phyloP scores from a whole-genome alignment of 2,329 filamentous ascomycete species.

The Scortechinia acanthostroma region DNA sequence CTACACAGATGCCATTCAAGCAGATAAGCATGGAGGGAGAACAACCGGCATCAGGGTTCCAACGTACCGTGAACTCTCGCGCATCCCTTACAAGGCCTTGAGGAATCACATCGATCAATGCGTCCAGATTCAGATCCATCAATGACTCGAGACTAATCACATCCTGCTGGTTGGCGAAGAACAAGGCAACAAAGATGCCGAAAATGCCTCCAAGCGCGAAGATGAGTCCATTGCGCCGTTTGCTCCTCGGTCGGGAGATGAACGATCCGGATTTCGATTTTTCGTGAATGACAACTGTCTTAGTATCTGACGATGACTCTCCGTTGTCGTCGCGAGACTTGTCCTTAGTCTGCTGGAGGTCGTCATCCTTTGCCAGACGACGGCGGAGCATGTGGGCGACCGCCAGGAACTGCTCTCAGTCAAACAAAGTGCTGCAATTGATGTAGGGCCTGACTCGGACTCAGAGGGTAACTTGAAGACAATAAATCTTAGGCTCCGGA shows the following conservation, averaged over 20 bases:
- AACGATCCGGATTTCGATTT: neutral
- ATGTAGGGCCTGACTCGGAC: no score
- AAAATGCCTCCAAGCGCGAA: conserved; percentile 86
- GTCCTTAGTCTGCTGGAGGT: no score
- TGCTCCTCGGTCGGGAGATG: conserved; percentile 40
- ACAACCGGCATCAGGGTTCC: no score
- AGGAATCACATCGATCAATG: conserved; percentile 78
- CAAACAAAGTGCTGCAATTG: no score
- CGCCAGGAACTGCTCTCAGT: no score
- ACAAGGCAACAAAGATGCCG: conserved; percentile 78
- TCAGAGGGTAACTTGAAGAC: no score
- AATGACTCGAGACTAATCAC: conserved; percentile 73
- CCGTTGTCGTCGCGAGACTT: no score
- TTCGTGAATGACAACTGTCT: no score
- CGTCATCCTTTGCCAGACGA: neutral
- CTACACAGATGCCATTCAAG: conserved; percentile 27
- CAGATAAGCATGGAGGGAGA: neutral
- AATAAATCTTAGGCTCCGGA: no score
- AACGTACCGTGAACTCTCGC: conserved; percentile 68
- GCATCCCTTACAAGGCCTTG: conserved; percentile 80
- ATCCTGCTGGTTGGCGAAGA: conserved; percentile 84
- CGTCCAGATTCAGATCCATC: conserved; percentile 74
- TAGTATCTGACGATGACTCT: no score
- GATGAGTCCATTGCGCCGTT: conserved; percentile 73
- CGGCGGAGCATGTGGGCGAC: neutral